phyloP scores from a whole-genome alignment of 1,139 yeast genomes.

The Pichia sp. region DNA sequence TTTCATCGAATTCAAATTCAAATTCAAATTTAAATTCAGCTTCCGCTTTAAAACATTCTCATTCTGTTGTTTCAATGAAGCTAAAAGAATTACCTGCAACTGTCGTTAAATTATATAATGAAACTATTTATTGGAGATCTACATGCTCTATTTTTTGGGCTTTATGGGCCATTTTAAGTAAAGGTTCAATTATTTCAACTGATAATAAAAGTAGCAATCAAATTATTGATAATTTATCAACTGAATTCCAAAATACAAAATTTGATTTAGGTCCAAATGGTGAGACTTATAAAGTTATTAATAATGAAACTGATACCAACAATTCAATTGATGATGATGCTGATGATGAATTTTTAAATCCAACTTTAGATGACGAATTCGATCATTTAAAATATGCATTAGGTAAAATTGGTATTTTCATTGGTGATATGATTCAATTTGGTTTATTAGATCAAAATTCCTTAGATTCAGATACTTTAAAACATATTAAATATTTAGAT shows the following conservation, averaged over 20 bases:
- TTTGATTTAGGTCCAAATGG: conserved; percentile 41
- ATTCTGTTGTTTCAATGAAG: conserved; percentile 23
- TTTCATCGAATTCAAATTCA: conserved; percentile 8
- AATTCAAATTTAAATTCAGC: background rate
- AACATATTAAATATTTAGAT: conserved; percentile 39
- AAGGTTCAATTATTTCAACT: conserved; percentile 21
- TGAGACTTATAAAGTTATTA: conserved; percentile 32
- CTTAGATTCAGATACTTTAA: conserved; percentile 28
- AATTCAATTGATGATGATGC: conserved; percentile 7
- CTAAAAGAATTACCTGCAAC: conserved; percentile 25
- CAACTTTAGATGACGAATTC: conserved; percentile 58
- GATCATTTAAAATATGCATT: conserved; percentile 71
- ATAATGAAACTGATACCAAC: too few relatives aligned
- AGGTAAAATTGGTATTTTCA: conserved; percentile 65
- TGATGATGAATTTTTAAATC: conserved; percentile 36
- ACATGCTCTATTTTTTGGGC: conserved; percentile 79
- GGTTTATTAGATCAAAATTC: conserved; percentile 43
- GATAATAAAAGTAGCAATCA: conserved; percentile 18
- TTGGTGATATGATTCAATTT: conserved; percentile 68
- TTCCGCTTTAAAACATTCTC: conserved; percentile 12
- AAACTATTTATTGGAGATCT: conserved; percentile 73
- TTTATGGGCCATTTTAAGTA: conserved; percentile 74
- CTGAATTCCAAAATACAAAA: background rate
- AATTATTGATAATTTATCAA: background rate
- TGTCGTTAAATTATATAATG: conserved; percentile 54